Evolutionary conservation across 164 flowering plant genomes (phyloP), one percentile per base, ranked within the genome.

Genomic region (Vitis riparia): DNA sequence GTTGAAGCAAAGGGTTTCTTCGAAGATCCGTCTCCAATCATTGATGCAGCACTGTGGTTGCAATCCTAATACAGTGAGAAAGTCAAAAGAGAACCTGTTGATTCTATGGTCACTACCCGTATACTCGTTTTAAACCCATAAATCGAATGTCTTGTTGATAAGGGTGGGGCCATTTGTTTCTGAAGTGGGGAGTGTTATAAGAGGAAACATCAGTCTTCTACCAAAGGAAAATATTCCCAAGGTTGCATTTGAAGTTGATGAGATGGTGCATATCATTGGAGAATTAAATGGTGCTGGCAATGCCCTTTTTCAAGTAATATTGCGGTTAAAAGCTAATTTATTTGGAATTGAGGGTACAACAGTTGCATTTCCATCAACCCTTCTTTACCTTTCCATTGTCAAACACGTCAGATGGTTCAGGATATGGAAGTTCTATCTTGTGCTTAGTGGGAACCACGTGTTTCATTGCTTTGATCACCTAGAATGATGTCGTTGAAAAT

Each of bases 251-350:
- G 87, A 84, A 44, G 92, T 86, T 76, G 90, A 90, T 69, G 93
- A 90, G 77, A 80, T 90, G 89, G 95, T 90, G 74, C 91, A 84
- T 91, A 85, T 89, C 14, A 78, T 88, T 66, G 94, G 91, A 66
- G 92, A 88, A 11, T 78, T 81, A 63, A 87, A 85, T 30, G 76
- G 78, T 71, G 80, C 85, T 60, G 76, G 84, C 71, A 83, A 80
- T 68, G 94, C 94, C 66, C 89, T 88, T 55, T 67, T 86, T 29
- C 86, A 85, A 76, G 81, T 89, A 63, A 70, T 84, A 19, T 79
- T 86, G 32, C 81, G 90, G 48, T 71, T 89, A 71, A 83, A 87
- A 75, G 87, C 87, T 57, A 87, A 87, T 73, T 73, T 83, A 52
- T 89, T 89, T 76, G 93, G 87, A 56, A 86, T 82, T 73, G 91